Conservation (phyloP, 352 stramenopile genomes). For the Aphanomyces stellatus region DNA sequence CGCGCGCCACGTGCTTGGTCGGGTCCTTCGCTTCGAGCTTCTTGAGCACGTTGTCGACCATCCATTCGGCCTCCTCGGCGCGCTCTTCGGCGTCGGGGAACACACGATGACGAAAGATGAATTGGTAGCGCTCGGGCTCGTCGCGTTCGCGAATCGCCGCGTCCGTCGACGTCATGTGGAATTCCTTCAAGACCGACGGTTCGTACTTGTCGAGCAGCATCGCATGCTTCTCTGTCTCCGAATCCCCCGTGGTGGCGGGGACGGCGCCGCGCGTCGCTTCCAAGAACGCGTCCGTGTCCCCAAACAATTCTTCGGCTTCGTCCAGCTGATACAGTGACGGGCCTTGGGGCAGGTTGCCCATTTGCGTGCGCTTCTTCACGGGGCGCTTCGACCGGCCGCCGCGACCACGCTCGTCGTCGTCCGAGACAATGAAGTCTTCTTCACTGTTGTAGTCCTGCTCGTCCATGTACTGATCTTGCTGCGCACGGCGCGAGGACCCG, state of each 20-base stretch:
- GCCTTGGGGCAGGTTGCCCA: slow-evolving; percentile 69
- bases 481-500: slow-evolving; percentile 22
- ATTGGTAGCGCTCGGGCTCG: slow-evolving; percentile 68
- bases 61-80: slow-evolving; percentile 83
- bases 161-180: slow-evolving; percentile 85
- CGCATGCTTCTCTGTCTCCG: slow-evolving; percentile 67
- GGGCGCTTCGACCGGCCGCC: slow-evolving; percentile 54
- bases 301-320: slow-evolving; percentile 84
- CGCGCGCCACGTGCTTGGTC: slow-evolving; percentile 37
- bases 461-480: slow-evolving; percentile 39
- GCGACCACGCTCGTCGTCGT: slow-evolving; percentile 81
- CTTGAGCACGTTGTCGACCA: slow-evolving; percentile 78
- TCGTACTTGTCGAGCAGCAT: slow-evolving; percentile 84
- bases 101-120: slow-evolving; percentile 48
- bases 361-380: slow-evolving; percentile 33
- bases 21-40: slow-evolving; percentile 56
- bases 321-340: slow-evolving; percentile 86
- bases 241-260: slow-evolving; percentile 18
- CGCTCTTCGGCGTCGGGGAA: slow-evolving; percentile 80
- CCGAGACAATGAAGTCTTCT: slow-evolving; percentile 85
- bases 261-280: slow-evolving; percentile 56
- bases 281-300: slow-evolving; percentile 83
- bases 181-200: slow-evolving; percentile 75
- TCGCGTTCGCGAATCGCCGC: slow-evolving; percentile 72
- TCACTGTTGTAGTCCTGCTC: slow-evolving; percentile 86